These are phyloP conservation scores for Dalbergia oliveri DNA, from an alignment of 306 rosid species.

Conservation along the genomic window DNA sequence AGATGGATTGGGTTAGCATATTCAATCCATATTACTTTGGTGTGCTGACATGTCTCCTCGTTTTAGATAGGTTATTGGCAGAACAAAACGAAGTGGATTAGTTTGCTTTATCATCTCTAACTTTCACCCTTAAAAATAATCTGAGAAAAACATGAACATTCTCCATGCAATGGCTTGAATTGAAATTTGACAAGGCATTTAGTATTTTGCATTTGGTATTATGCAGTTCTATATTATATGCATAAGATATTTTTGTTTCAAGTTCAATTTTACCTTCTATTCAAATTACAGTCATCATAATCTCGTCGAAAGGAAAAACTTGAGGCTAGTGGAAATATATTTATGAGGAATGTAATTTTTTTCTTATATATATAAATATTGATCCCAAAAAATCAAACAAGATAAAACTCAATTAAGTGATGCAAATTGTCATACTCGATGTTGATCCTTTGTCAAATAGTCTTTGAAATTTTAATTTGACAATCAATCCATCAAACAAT, in stretches of 20 bases:
- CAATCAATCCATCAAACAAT: no score
- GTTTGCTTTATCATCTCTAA: no score
- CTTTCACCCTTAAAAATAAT: not conserved
- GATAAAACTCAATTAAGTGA: no score
- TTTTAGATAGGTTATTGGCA: not conserved
- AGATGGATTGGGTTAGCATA: no score
- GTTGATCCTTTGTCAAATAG: no score
- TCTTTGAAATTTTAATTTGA: no score
- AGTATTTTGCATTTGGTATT: not conserved
- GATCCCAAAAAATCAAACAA: no score
- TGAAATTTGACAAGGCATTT: not conserved
- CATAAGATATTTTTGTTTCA: not conserved
- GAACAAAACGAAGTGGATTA: no score
- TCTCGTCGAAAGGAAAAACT: not conserved
- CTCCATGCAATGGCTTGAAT: not conserved
- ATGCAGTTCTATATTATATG: not conserved
- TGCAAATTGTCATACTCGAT: no score
- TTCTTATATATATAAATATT: no score
- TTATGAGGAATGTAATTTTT: no score
- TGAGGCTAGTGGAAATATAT: not conserved
- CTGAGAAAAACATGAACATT: not conserved
- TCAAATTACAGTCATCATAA: not conserved
- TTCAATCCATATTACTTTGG: not conserved
- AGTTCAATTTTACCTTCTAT: not conserved
- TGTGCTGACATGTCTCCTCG: no score